Evolutionary conservation across 129 eudicot species (phyloP), one percentile per base, ranked within the genome.

Genomic region (Pulicaria dysenterica): DNA sequence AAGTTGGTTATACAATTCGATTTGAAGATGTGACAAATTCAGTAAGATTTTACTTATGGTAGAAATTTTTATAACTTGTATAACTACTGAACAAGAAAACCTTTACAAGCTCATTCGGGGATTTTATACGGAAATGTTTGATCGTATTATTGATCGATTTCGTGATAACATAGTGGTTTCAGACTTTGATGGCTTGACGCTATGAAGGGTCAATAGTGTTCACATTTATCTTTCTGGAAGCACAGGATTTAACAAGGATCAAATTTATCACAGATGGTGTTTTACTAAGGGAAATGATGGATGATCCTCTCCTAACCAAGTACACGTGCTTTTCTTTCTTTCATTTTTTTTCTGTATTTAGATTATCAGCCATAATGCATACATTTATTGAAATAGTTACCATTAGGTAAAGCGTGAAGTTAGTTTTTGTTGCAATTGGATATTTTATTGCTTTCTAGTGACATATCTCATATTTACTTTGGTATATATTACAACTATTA

Each of bases 241-340:
- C 60, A 65, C 88, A 90, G 99, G 93, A 85, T 51, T 61, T 82
- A 56, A 94, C 99, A 15, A 85, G 91, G 96, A 83, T 94, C 82
- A 94, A 94, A 66, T 94, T 90, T 86, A 92, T 94, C 24, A 88
- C 99, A 0, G 99, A 94, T 86, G 99, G 99, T 67, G 99, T 94
- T 31, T 81, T 94, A 85, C 85, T 94, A 13, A 80, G 99, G 73
- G 97, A 94, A 82, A 94, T 94, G 99, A 94, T 94, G 97, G 89
- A 86, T 77, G 99, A 94, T 86, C 99, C 99, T 69, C 97, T 94
- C 41, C 45, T 94, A 80, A 87, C 86, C 89, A 90, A 87, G 81
- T 94, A 94, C 67, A 90, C 93, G 98, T 93, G 77, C 49, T 84
- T 58, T 31, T 60, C 75, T 69, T 73, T 37, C 11, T 53, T 17